Evolutionary conservation across 306 rosid genomes (phyloP), one percentile per base, ranked within the genome.

Genomic region (Prunus mira): DNA sequence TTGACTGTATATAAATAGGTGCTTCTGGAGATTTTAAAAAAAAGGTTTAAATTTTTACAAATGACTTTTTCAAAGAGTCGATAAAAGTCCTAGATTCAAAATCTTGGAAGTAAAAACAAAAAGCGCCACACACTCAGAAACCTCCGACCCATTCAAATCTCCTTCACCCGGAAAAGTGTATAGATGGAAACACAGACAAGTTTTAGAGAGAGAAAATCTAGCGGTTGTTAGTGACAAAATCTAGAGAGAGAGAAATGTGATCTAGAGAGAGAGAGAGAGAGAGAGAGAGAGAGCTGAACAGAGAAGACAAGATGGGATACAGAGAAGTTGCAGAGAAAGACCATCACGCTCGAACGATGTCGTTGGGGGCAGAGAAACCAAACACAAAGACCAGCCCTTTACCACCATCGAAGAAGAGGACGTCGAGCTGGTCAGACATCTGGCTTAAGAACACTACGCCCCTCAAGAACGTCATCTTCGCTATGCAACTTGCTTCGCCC

Each of bases 401-500:
- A 2, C 78, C 30, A 4, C 72, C 84, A 3, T 43, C 49, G 82
- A 86, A 83, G 82, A 85, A 69, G 75, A 76, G 73, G 68, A 24
- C 78, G 1, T 32, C 84, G 14, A 76, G 83, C 30, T 93, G 97
- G 98, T 88, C 98, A 0, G 91, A 88, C 66, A 15, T 90, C 66
- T 87, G 93, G 93, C 71, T 87, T 28, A 90, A 89, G 77, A 86
- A 86, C 81, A 71, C 83, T 49, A 82, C 87, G 38, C 76, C 90
- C 4, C 82, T 91, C 51, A 82, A 80, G 72, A 81, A 83, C 46
- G 84, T 90, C 58, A 79, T 92, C 50, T 79, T 78, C 49, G 88
- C 96, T 3, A 88, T 93, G 97, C 86, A 90, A 8, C 88, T 92
- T 17, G 90, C 90, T 13, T 73, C 89, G n/a, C 83, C 79, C 63